These are phyloP conservation scores for Magnolia kwangsiensis DNA, from an alignment of 164 flowering plant genomes.

Conservation along the genomic window DNA sequence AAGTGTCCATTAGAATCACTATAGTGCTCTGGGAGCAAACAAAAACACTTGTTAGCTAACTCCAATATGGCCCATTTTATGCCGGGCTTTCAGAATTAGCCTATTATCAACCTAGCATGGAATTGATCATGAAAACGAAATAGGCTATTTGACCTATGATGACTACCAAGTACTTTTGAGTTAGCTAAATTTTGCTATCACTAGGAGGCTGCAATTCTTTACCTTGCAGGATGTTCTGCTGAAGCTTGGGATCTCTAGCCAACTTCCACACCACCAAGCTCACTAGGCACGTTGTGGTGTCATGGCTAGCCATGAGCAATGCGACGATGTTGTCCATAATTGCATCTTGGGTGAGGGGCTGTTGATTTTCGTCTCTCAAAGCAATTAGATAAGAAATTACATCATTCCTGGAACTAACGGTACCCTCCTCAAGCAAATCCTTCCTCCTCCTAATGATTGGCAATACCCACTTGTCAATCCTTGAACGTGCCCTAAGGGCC, in stretches of 20 bases:
- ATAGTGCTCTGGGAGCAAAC: too few species aligned
- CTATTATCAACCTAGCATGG: too few species aligned
- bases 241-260: conserved; percentile 14
- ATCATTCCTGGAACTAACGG: conserved; percentile 8
- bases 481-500: conserved; percentile 14
- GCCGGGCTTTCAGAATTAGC: too few species aligned
- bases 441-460: conserved; percentile 15
- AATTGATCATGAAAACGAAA: too few species aligned
- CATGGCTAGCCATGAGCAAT: conserved; percentile 16
- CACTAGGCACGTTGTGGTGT: conserved; percentile 20
- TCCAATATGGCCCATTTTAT: too few species aligned
- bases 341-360: conserved; percentile 14
- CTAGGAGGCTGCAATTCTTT: not conserved
- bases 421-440: conserved; percentile 11
- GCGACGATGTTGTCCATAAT: conserved; percentile 8
- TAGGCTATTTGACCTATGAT: too few species aligned
- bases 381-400: conserved; percentile 15
- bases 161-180: too few species aligned
- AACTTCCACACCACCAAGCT: conserved; percentile 21
- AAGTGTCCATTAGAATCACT: too few species aligned
- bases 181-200: too few species aligned
- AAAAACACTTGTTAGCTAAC: too few species aligned
- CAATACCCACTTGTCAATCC: conserved; percentile 8
- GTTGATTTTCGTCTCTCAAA: conserved; percentile 9
- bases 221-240: conserved; percentile 20